phyloP scores from a whole-genome alignment of 176 grass and related monocot genomes.

The Zea luxurians region DNA sequence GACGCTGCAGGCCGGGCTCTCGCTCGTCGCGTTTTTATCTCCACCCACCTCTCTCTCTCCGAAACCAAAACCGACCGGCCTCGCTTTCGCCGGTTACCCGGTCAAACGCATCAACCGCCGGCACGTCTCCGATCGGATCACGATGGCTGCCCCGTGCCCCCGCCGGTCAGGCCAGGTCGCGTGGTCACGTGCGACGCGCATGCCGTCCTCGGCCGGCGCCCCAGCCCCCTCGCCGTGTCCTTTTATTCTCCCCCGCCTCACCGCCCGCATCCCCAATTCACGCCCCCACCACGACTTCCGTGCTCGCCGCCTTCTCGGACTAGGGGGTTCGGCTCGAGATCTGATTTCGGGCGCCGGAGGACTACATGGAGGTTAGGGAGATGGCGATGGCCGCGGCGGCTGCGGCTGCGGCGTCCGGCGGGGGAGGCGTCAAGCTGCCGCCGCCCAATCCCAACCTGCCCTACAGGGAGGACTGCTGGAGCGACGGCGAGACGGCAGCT shows the following conservation, averaged over 20 bases:
- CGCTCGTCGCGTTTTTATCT: slow-evolving; percentile 25
- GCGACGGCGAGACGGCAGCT: slow-evolving; percentile 91
- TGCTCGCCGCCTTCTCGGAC: slow-evolving; percentile 11
- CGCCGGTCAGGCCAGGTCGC: slow-evolving; percentile 46
- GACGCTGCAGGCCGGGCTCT: not conserved
- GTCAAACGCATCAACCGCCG: slow-evolving; percentile 89
- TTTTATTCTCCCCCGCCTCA: slow-evolving; percentile 56
- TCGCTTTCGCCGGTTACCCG: slow-evolving; percentile 59
- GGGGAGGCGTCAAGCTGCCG: slow-evolving; percentile 41
- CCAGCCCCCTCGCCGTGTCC: slow-evolving; percentile 35
- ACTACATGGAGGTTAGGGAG: slow-evolving; percentile 46
- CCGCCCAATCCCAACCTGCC: slow-evolving; percentile 80
- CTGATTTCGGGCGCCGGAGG: slow-evolving; percentile 6
- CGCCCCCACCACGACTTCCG: slow-evolving; percentile 24
- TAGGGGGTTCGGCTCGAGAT: slow-evolving; percentile 44
- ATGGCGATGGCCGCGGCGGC: slow-evolving; percentile 38
- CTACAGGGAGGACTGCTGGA: slow-evolving; percentile 98
- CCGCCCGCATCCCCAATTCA: slow-evolving; percentile 28
- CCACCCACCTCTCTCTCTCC: slow-evolving; percentile 16
- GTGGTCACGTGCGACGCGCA: slow-evolving; percentile 66
- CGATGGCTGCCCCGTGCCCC: slow-evolving; percentile 37
- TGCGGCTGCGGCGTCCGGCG: slow-evolving; percentile 29
- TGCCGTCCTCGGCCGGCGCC: slow-evolving; percentile 50
- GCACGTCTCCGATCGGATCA: slow-evolving; percentile 63
- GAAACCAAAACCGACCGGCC: slow-evolving; percentile 42